A percentile compares a stretch with the other conserved stretches of the same genome.
These are phyloP conservation scores for Berkeleyomyces rouxiae DNA, from an alignment of 2,329 filamentous ascomycete species.

Conservation along the genomic window DNA sequence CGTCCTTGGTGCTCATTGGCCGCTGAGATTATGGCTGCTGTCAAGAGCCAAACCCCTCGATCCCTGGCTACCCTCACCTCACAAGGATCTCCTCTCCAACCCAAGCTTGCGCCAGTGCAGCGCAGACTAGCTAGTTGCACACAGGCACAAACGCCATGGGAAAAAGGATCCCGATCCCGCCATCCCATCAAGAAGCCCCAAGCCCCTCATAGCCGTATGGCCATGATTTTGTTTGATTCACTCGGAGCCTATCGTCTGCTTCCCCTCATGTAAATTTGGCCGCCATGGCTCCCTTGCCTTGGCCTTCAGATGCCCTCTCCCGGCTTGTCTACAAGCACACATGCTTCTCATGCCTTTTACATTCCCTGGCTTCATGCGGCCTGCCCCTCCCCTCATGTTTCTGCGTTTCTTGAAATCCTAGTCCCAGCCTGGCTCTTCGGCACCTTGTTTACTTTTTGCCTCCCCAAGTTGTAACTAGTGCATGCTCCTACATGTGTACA, in stretches of 20 bases:
- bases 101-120: background rate
- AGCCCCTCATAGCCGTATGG: background rate
- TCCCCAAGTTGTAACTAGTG: background rate
- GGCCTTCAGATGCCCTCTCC: background rate
- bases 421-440: background rate
- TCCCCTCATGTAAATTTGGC: background rate
- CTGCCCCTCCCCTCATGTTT: background rate
- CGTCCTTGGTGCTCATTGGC: too few species aligned
- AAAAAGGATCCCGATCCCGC: background rate
- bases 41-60: too few species aligned
- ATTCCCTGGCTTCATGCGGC: background rate
- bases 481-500: background rate
- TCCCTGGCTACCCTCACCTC: background rate
- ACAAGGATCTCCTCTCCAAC: background rate
- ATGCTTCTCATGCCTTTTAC: slow-evolving; percentile 1
- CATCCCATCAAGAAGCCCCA: background rate
- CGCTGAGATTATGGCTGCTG: too few species aligned
- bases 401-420: background rate
- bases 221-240: background rate
- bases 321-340: slow-evolving; percentile 1
- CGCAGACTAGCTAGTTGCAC: background rate
- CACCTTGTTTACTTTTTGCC: background rate
- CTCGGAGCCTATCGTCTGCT: background rate
- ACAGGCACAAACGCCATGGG: background rate
- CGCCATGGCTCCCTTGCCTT: background rate